Conservation (phyloP, 2,329 filamentous ascomycete genomes). For the Xylariales sp. region DNA sequence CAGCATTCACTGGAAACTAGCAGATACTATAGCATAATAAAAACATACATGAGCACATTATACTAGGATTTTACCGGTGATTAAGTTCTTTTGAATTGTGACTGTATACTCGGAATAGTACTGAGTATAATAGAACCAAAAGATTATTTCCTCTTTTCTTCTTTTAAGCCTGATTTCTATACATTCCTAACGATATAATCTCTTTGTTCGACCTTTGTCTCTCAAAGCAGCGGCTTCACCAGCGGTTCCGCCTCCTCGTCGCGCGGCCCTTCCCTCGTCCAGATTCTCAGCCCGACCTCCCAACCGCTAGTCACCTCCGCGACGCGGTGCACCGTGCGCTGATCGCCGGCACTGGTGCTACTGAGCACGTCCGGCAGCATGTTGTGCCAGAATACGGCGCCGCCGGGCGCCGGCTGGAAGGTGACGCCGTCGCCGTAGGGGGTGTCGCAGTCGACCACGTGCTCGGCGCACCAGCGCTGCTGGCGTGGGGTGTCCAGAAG, state of each 20-base stretch:
- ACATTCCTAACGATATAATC: too few relatives aligned
- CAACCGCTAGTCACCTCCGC: conserved; percentile 39
- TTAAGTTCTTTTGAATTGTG: too few relatives aligned
- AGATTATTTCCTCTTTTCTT: too few relatives aligned
- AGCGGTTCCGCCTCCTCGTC: conserved; percentile 27
- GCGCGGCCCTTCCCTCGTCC: conserved; percentile 39
- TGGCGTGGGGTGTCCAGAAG: conserved; percentile 31
- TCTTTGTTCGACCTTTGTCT: too few relatives aligned
- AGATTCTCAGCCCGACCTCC: conserved; percentile 50
- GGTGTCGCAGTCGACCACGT: conserved; percentile 45
- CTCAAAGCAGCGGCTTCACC: too few relatives aligned
- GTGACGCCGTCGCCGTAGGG: conserved; percentile 42
- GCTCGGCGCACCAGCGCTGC: conserved; percentile 35
- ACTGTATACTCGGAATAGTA: too few relatives aligned
- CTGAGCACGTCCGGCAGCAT: conserved; percentile 31
- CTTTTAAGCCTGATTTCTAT: too few relatives aligned
- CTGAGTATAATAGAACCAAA: too few relatives aligned
- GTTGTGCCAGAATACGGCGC: conserved; percentile 46
- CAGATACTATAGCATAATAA: too few relatives aligned
- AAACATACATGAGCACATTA: too few relatives aligned
- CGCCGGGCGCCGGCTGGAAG: conserved; percentile 41
- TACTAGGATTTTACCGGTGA: too few relatives aligned
- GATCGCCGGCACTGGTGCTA: conserved; percentile 37
- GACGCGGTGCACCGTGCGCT: conserved; percentile 41
- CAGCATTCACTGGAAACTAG: too few relatives aligned